phyloP scores from a whole-genome alignment of 805 yeast species.

The Suhomyces prunicola region DNA sequence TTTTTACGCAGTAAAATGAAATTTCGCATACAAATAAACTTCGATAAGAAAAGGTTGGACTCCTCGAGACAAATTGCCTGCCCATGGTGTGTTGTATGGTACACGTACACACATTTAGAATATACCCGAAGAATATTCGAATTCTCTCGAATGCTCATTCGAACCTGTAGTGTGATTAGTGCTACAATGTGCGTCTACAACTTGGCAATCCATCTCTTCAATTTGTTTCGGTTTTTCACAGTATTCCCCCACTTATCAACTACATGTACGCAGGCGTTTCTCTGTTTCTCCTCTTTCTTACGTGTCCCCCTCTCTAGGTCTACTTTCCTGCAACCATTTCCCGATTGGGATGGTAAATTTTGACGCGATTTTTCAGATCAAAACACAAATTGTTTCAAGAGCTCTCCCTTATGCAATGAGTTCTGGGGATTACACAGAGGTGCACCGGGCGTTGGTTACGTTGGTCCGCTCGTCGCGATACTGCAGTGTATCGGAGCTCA shows the following conservation, averaged over 20 bases:
- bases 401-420: not conserved
- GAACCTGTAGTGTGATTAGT: too few relatives aligned
- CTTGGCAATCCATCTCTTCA: too few relatives aligned
- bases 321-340: not conserved
- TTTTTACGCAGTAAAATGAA: not conserved
- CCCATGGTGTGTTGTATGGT: too few relatives aligned
- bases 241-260: too few relatives aligned
- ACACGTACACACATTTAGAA: too few relatives aligned
- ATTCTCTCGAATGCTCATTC: too few relatives aligned
- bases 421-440: not conserved
- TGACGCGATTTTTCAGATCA: not conserved
- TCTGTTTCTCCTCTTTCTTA: not conserved
- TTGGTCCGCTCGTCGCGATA: slow-evolving; percentile 26
- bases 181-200: too few relatives aligned
- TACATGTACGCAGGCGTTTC: not conserved
- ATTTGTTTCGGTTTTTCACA: too few relatives aligned
- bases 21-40: too few relatives aligned
- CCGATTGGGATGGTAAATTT: not conserved
- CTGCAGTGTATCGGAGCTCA: slow-evolving; percentile 18
- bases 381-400: not conserved
- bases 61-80: too few relatives aligned
- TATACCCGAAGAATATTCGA: too few relatives aligned
- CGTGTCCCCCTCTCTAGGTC: not conserved
- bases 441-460: slow-evolving; percentile 25
- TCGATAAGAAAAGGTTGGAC: too few relatives aligned